Evolutionary conservation across 75 land plant species (phyloP), one percentile per base, ranked within the genome.

Genomic region (Sequoiadendron giganteum): DNA sequence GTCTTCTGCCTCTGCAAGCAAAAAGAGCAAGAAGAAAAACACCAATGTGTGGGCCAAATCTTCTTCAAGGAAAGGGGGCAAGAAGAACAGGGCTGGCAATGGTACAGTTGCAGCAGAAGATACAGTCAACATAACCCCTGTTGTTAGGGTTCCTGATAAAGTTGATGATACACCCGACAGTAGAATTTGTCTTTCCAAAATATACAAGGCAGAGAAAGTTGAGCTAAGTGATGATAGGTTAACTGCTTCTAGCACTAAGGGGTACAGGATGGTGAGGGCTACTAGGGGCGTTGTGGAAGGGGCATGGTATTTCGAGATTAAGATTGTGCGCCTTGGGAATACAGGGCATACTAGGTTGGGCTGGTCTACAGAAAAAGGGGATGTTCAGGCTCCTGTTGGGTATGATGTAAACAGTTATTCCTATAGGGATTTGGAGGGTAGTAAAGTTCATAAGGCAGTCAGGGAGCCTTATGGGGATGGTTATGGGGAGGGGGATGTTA

Each of bases 271-370:
- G 99, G 99, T 98, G 55, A 90, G 97, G 81, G 96, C 99, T 3
- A 98, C 97, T 13, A 87, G 99, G 40, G 99, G 99, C 75, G 95
- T 98, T 9, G 84, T 52, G 45, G 99, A 96, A 21, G 99, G 99
- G 14, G 99, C 99, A 1, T 98, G 99, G 99, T 98, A 97, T 88
- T 98, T 95, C 83, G 99, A 98, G 77, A 95, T 98, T 19, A 87
- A 87, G 87, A 93, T 98, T 75, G 93, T 91, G 75, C 85, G 85
- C 52, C 90, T 98, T 83, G 99, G 99, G 11, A 89, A 89, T 85
- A 93, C 96, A 1, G 99, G 99, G 72, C 99, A 98, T 87, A 97
- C 99, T 0, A 90, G 99, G 88, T 88, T 98, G 0, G 99, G 99
- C 38, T 98, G 97, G 97, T 89, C 98, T 25, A 97, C 95, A 32